These are phyloP conservation scores for Penicillium polonicum DNA, from an alignment of 2,329 filamentous ascomycete species.

Conservation along the genomic window DNA sequence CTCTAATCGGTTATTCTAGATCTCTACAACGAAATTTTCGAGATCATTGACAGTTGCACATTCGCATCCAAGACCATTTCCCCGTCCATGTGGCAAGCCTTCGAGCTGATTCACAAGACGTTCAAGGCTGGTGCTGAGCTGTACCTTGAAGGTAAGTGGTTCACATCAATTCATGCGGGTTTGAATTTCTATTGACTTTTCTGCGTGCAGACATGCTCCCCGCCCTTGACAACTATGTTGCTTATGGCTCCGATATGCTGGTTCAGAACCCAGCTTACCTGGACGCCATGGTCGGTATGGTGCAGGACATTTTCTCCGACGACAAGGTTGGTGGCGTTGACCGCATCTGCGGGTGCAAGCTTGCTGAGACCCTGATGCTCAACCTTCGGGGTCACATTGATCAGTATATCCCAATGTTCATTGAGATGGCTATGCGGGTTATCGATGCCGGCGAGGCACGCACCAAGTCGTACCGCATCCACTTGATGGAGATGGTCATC, in stretches of 20 bases:
- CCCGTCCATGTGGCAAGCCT: conserved; percentile 96
- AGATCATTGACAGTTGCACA: conserved; percentile 98
- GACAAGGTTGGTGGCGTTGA: conserved; percentile 91
- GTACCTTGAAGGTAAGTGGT: conserved; percentile 67
- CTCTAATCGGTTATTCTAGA: conserved; percentile 39
- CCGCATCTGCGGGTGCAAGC: conserved; percentile 93
- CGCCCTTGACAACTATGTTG: conserved; percentile 95
- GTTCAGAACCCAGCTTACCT: conserved; percentile 82
- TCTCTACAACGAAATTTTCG: conserved; percentile 96
- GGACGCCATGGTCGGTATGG: conserved; percentile 87
- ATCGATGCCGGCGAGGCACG: conserved; percentile 72
- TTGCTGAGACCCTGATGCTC: conserved; percentile 95
- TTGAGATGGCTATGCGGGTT: conserved; percentile 82
- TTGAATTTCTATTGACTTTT: conserved; percentile 15
- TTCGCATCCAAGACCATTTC: conserved; percentile 96
- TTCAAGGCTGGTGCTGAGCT: conserved; percentile 97
- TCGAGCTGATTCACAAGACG: conserved; percentile 92
- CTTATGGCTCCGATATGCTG: conserved; percentile 80
- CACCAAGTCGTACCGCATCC: conserved; percentile 90
- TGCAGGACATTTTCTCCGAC: conserved; percentile 89
- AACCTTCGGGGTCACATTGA: conserved; percentile 87
- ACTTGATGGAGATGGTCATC: conserved; percentile 98
- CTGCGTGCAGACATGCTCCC: conserved; percentile 76
- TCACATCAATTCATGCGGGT: neutral
- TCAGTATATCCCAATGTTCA: conserved; percentile 82